Evolutionary conservation across 371 early-diverging fungal species (phyloP), one percentile per base, ranked within the genome.

Genomic region (Circinella minor): DNA sequence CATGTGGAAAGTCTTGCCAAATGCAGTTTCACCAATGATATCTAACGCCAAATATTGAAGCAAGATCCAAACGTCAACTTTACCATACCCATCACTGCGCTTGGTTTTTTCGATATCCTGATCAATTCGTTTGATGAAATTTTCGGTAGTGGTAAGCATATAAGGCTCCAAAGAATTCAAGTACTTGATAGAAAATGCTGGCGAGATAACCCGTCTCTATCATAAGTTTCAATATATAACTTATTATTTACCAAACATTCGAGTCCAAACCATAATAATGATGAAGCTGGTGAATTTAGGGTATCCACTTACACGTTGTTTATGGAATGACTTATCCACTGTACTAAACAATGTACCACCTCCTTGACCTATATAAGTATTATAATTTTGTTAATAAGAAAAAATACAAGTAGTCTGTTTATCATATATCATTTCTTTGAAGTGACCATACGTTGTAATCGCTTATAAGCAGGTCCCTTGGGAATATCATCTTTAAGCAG

Each of bases 1-100:
- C 78, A 87, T 78, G 20, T 81, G 74, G 60, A 88, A 86, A 4
- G 79, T 69, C 20, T 74, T 67, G 1, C 87, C 84, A 70, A 88
- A 70, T 3, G 70, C 70, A 65, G 70, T 70, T 61, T 70, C 70
- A 36, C 65, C 87, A 66, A 86, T 82, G 8, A 87, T 72, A 73
- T 88, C 87, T 36, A 81, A 49, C 3, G 84, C 77, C 37, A 78
- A 73, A 38, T 74, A 70, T 36, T 83, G 80, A 17, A 78, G 48
- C 15, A 81, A 63, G 2, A 48, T 67, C 79, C 79, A 81, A 9
- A 82, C 73, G 37, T 84, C 82, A 4, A 81, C 61, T 17, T 48
- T 38, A n/a, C 70, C 70, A 65, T 70, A 70, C 2, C 70, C 70
- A 61, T 65, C 65, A 20, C 8, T 17, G 14, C 48, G n/a, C 6